Evolutionary conservation across 2,329 filamentous ascomycete species (phyloP), one percentile per base, ranked within the genome.

Genomic region (Fusarium sp.): DNA sequence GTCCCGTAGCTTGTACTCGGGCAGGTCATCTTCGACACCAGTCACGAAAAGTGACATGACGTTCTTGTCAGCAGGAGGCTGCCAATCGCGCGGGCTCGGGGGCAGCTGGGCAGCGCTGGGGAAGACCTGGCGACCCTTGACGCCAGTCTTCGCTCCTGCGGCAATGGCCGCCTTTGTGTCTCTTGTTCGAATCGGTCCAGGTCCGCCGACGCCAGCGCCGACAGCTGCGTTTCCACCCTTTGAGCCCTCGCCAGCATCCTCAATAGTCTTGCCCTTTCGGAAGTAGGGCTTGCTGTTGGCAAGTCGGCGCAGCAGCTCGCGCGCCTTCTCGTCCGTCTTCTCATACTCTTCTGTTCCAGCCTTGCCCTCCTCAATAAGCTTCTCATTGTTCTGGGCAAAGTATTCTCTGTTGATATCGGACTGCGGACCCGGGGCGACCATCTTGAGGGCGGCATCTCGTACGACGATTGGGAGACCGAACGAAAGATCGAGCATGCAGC

Each of bases 341-440:
- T 97, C 93, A 77, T 97, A 98, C 71, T 92, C 93, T 77, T 98
- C 96, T 8, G 93, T 85, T 14, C 90, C 91, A 6, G 91, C 92
- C 69, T 92, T 86, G 2, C 96, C 96, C 73, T 98, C 94, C 76
- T 98, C 94, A 54, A 99, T 93, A 66, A 96, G 93, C 76, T 90
- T 92, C 82, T 98, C 95, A 80, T 98, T 94, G 77, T 98, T 96
- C 78, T 99, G 96, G 13, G 96, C 96, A 79, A 97, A 99, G 81
- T 96, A 99, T 81, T 99, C 94, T 73, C 96, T 85, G 82, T 99
- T 99, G 79, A 99, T 93, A 60, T 92, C 91, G 78, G 93, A 97
- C 69, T 93, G 88, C 0, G 96, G 96, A 0, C 96, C 96, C 0
- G 96, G 94, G 0, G 95, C 94, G 42, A 98, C 92, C 91, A 99